Conservation (phyloP, 768 basidiomycete species). For the Russula griseocarnosa region DNA sequence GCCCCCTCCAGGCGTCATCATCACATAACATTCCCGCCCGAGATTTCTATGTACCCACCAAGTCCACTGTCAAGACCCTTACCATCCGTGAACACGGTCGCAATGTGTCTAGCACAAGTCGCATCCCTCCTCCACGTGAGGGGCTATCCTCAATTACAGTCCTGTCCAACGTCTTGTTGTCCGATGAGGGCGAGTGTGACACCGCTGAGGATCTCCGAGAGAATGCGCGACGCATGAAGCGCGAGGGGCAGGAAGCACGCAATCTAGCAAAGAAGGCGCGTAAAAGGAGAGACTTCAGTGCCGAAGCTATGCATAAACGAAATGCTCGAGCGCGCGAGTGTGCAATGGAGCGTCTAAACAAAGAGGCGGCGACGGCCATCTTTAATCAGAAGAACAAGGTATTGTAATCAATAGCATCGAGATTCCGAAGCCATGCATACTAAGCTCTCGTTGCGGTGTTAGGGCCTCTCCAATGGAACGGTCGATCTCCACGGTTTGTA, state of each 20-base stretch:
- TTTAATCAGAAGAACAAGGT: constrained; percentile 19
- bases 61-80: too few relatives aligned
- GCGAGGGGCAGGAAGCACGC: neutral
- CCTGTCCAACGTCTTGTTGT: neutral
- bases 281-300: neutral
- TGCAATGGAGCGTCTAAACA: neutral
- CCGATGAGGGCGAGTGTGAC: too few relatives aligned
- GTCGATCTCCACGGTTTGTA: constrained; percentile 16
- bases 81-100: too few relatives aligned
- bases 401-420: neutral
- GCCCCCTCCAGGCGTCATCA: too few relatives aligned
- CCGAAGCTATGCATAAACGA: neutral
- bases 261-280: neutral
- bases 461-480: neutral
- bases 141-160: too few relatives aligned
- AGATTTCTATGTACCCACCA: too few relatives aligned
- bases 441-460: neutral
- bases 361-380: neutral
- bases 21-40: too few relatives aligned
- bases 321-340: neutral
- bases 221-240: neutral
- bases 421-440: neutral
- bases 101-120: too few relatives aligned
- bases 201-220: constrained; percentile 1
- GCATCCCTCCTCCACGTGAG: too few relatives aligned